A percentile compares a stretch with the other conserved stretches of the same genome.
phyloP scores from a whole-genome alignment of 495 filamentous ascomycete genomes.

The Sporormia fimetaria region DNA sequence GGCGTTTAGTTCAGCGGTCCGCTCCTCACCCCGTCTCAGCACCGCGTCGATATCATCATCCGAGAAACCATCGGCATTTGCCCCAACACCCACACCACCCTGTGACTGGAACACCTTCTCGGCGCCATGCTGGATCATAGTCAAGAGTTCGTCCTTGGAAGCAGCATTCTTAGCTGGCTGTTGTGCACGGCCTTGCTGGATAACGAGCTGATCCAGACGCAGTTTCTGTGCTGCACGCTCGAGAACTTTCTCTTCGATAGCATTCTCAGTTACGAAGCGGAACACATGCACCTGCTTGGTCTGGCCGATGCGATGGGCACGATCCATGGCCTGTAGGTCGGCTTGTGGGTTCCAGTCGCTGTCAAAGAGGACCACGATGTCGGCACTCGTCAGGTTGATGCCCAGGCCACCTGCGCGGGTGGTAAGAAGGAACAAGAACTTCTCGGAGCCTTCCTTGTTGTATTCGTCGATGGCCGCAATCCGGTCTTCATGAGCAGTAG shows the following conservation, averaged over 20 bases:
- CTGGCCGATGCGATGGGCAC: conserved; percentile 95
- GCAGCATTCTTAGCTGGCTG: conserved; percentile 76
- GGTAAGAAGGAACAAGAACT: conserved; percentile 95
- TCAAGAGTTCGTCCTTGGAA: conserved; percentile 90
- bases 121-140: conserved; percentile 99
- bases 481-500: conserved; percentile 94
- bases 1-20: conserved; percentile 79
- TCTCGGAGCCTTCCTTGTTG: conserved; percentile 89
- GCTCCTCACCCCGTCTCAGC: conserved; percentile 71
- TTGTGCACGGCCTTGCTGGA: conserved; percentile 95
- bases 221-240: conserved; percentile 96
- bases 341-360: conserved; percentile 99
- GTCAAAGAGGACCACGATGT: conserved; percentile 97
- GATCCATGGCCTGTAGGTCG: conserved; percentile 97
- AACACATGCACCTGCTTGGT: conserved; percentile 97
- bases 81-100: conserved; percentile 46
- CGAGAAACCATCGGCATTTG: conserved; percentile 49
- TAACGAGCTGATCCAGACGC: conserved; percentile 95
- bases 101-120: conserved; percentile 74
- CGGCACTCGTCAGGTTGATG: conserved; percentile 91
- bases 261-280: conserved; percentile 92
- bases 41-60: conserved; percentile 89
- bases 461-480: conserved; percentile 98
- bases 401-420: conserved; percentile 95
- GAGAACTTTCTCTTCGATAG: conserved; percentile 96